A percentile compares a stretch with the other conserved stretches of the same genome.
These are phyloP conservation scores for Cladosporium oxysporum DNA, from an alignment of 2,329 filamentous ascomycete genomes.

Conservation along the genomic window DNA sequence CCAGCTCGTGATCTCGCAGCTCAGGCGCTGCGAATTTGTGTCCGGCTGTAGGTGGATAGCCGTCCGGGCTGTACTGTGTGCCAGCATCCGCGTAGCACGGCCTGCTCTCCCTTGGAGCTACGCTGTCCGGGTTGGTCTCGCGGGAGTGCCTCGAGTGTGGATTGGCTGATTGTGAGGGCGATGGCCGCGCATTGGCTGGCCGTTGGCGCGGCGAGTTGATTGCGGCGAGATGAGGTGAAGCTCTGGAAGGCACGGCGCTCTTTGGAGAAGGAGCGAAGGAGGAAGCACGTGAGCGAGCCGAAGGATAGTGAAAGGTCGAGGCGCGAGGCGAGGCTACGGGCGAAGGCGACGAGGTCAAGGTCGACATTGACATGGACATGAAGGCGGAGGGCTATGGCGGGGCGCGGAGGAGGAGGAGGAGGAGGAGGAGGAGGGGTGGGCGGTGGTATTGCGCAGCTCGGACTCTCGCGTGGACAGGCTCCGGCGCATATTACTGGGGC, in stretches of 20 bases:
- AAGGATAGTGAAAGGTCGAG: constrained; percentile 25
- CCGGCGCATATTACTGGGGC: constrained; percentile 17
- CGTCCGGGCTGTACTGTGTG: constrained; percentile 58
- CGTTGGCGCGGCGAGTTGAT: constrained; percentile 19
- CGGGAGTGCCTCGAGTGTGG: constrained; percentile 8
- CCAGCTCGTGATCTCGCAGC: constrained; percentile 21
- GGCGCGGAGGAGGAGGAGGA: constrained; percentile 4
- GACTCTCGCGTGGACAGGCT: constrained; percentile 15
- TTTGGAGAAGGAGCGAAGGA: constrained; percentile 14
- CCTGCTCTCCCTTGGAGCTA: background rate
- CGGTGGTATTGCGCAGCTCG: constrained; percentile 11
- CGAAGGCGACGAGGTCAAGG: constrained; percentile 35
- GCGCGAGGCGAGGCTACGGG: constrained; percentile 34
- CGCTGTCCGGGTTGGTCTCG: constrained; percentile 19
- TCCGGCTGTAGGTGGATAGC: constrained; percentile 46
- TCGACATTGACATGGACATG: constrained; percentile 31
- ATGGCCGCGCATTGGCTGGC: constrained; percentile 14
- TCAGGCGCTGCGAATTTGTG: constrained; percentile 26
- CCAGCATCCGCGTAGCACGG: constrained; percentile 46
- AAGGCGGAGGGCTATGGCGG: constrained; percentile 11
- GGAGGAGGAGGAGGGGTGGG: constrained; percentile 6
- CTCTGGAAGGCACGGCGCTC: background rate
- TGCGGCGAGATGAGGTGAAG: constrained; percentile 10
- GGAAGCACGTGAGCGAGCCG: constrained; percentile 5
- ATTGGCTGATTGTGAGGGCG: background rate